Evolutionary conservation across 768 basidiomycete genomes (phyloP).

Genomic region (Rhodocollybia butyracea): DNA sequence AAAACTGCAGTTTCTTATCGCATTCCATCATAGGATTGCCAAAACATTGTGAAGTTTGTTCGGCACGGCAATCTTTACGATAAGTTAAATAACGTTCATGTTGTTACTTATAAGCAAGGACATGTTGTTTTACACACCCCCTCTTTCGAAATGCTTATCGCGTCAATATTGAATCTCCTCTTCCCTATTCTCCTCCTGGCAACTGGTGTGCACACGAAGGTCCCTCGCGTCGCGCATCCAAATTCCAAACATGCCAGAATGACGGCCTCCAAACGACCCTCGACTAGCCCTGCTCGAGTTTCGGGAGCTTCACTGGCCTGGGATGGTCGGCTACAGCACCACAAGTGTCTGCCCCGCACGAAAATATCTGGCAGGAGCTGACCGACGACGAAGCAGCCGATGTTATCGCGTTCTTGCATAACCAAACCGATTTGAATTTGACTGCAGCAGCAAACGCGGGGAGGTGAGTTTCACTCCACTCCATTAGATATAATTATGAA

Average conservation of each 20-base stretch:
- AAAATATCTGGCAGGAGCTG: slow-evolving; percentile 2
- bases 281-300: neutral
- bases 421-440: slow-evolving; percentile 16
- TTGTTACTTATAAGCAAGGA: no score
- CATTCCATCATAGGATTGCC: neutral
- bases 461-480: neutral
- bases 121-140: neutral
- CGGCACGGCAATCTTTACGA: neutral
- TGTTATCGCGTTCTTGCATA: slow-evolving; percentile 19
- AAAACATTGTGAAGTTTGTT: no score
- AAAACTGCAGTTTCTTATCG: neutral
- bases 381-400: slow-evolving; percentile 6
- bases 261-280: neutral
- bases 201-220: neutral
- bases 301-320: slow-evolving; percentile 5
- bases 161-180: neutral
- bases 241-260: slow-evolving; percentile 3
- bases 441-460: slow-evolving; percentile 15
- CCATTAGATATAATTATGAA: neutral
- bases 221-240: slow-evolving; percentile 5
- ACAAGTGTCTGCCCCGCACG: neutral
- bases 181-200: neutral
- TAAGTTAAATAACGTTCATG: no score
- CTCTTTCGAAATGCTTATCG: neutral
- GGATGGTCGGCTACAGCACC: slow-evolving; percentile 7